Conservation (phyloP, 139 green algal species). For the Chlorella sp. region DNA sequence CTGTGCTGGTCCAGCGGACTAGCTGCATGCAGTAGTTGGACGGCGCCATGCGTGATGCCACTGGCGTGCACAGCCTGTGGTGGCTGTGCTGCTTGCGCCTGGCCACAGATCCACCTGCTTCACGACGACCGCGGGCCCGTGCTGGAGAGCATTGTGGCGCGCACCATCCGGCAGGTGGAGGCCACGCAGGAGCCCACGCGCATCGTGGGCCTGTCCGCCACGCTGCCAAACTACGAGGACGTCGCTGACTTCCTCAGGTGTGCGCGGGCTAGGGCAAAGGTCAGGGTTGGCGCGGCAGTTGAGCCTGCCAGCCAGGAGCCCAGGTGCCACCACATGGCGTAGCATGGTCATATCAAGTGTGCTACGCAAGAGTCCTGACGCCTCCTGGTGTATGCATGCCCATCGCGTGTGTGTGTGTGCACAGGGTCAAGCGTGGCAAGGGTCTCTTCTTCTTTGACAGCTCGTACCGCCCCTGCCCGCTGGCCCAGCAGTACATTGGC, state of each 20-base stretch:
- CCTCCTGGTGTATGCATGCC: no score
- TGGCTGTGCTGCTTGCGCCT: not conserved
- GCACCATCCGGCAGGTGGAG: slow-evolving; percentile 92
- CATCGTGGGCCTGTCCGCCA: slow-evolving; percentile 93
- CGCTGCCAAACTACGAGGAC: slow-evolving; percentile 96
- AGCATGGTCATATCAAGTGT: no score
- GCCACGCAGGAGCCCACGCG: slow-evolving; percentile 88
- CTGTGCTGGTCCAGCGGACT: no score
- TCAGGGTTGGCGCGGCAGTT: no score
- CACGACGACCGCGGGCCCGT: slow-evolving; percentile 93
- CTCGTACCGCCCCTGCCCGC: slow-evolving; percentile 85
- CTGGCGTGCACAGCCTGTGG: no score
- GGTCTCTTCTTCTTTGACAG: slow-evolving; percentile 98
- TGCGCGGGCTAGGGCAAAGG: no score
- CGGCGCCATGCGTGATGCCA: no score
- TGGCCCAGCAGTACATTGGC: slow-evolving; percentile 96
- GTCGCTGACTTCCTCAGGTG: slow-evolving; percentile 86
- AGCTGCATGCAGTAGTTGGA: no score
- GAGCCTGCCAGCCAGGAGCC: no score
- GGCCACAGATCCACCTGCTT: slow-evolving; percentile 84
- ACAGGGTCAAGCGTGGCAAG: slow-evolving; percentile 45
- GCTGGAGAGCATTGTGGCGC: slow-evolving; percentile 89
- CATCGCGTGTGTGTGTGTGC: not conserved
- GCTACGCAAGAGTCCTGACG: no score
- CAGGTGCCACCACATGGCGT: no score